Evolutionary conservation across 768 basidiomycete species (phyloP).

Genomic region (Brasilioporus rufonigricans): DNA sequence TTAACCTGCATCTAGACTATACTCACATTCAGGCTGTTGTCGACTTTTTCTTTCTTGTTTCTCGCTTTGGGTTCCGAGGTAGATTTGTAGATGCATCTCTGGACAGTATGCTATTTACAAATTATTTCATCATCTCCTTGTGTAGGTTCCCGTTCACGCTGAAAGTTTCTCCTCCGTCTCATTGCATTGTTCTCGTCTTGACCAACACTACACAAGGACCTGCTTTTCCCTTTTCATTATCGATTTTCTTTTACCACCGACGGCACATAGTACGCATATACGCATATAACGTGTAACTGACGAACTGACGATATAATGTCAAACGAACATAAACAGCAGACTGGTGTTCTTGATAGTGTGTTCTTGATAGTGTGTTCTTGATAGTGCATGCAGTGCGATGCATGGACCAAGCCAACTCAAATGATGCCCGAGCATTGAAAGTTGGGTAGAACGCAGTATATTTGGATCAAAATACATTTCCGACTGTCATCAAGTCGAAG

Average conservation of each 20-base stretch:
- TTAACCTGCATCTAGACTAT: no score
- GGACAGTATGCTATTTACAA: conserved; percentile 2
- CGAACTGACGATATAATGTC: conserved; percentile 21
- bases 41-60: conserved; percentile 1
- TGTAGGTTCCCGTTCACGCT: not conserved
- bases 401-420: no score
- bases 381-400: no score
- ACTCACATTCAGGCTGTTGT: no score
- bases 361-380: no score
- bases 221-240: not conserved
- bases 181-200: conserved; percentile 9
- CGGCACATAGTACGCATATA: conserved; percentile 11
- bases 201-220: conserved; percentile 8
- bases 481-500: no score
- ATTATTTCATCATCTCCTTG: not conserved
- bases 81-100: conserved; percentile 13
- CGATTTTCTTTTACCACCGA: not conserved
- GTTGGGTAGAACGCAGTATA: no score
- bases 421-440: no score
- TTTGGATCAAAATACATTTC: no score
- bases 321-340: not conserved
- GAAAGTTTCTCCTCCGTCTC: not conserved
- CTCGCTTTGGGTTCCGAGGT: not conserved
- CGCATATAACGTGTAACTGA: conserved; percentile 24
- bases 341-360: no score